These are phyloP conservation scores for Trichosanthes truncata DNA, from an alignment of 306 rosid species.

Conservation along the genomic window DNA sequence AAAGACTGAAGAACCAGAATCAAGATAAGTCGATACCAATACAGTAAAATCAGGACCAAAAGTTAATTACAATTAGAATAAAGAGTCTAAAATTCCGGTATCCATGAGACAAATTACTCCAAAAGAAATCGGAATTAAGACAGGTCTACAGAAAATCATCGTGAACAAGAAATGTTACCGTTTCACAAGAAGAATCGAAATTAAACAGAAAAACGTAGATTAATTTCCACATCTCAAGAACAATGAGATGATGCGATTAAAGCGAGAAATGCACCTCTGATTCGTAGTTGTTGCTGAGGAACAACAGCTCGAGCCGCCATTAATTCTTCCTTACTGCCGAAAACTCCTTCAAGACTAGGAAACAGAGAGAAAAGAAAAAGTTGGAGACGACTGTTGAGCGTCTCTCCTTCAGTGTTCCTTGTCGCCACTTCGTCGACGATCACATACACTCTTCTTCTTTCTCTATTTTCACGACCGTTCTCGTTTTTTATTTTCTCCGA, in stretches of 20 bases:
- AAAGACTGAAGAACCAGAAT: not conserved
- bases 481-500: not conserved
- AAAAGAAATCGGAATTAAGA: not conserved
- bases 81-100: not conserved
- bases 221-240: not conserved
- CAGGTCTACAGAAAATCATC: not conserved
- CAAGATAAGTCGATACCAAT: not conserved
- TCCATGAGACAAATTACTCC: not conserved
- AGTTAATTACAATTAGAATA: not conserved
- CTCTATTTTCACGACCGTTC: not conserved
- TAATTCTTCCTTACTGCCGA: slow-evolving; percentile 15
- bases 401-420: slow-evolving; percentile 36
- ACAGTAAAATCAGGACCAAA: not conserved
- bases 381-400: slow-evolving; percentile 51
- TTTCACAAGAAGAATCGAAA: not conserved
- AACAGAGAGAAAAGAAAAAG: slow-evolving; percentile 56
- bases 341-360: slow-evolving; percentile 64
- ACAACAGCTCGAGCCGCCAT: slow-evolving; percentile 49
- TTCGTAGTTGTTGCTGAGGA: slow-evolving; percentile 25
- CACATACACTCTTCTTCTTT: not conserved
- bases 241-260: not conserved
- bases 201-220: not conserved
- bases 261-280: slow-evolving; percentile 20
- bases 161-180: not conserved
- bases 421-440: slow-evolving; percentile 53